Base-by-base conservation (phyloP, 2,329 filamentous ascomycete genomes). In the Pleurostoma richardsiae region DNA sequence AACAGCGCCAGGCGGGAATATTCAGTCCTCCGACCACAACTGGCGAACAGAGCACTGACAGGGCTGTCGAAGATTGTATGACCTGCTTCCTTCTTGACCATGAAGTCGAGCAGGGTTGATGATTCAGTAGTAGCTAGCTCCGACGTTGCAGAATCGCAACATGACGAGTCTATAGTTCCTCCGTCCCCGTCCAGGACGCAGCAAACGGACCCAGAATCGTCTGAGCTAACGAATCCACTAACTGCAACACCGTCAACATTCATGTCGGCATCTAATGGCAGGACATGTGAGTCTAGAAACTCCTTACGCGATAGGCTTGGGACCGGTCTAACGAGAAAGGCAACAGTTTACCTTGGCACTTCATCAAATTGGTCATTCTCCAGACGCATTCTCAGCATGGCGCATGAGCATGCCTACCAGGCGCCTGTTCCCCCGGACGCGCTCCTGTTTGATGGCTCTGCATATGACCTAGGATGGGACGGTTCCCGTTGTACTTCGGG, bases 341-440 rank as follows among this genome's bases (percentile, higher is more conserved):
- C 42, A 19, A 6, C 26, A 77, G 74, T 68, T 46, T 79, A 78
- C 48, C 64, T 80, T 6, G 76, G 76, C 2, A 74, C 73, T 2
- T 79, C 76, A 0, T 80, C 77, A 2, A 80, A 77, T 41, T 80
- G 77, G 77, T 74, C 75, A 0, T 80, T 79, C 43, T 69, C 69
- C 29, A 64, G 75, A 6, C 68, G 71, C 19, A 67, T 78, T 2
- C 60, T 80, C n/a, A 67, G 63, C 29, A 64, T 77, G 44, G 68
- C 70, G 0, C 70, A 78, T 42, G 69, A 76, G 48, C 65, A 70
- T 44, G 60, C 76, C 26, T 66, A 70, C 42, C 64, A 69, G 39
- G 60, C 62, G 3, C 67, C 70, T 2, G 57, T 72, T 0, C 69
- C 75, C 0, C 61, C 71, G 1, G 62, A 66, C 4, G 67, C 64